phyloP scores from a whole-genome alignment of 1,284 basidiomycete species.

The Ganoderma meredithae region DNA sequence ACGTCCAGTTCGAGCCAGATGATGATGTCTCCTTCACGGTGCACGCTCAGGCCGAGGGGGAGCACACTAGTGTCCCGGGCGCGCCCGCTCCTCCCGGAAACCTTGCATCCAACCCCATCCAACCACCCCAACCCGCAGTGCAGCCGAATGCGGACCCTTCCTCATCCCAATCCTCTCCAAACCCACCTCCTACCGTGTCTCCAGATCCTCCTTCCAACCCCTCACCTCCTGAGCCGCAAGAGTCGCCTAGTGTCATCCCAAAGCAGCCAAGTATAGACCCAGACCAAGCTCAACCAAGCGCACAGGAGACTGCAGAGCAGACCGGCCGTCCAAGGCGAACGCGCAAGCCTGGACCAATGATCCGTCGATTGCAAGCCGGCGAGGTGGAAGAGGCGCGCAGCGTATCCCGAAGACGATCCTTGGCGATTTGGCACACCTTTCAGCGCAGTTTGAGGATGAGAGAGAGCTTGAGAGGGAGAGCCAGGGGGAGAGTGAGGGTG shows the following conservation, averaged over 20 bases:
- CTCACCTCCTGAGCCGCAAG: neutral
- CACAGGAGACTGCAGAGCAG: slow-evolving; percentile 10
- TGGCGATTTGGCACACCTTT: slow-evolving; percentile 5
- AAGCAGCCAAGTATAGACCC: too few species aligned
- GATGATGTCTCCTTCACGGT: neutral
- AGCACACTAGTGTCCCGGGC: slow-evolving; percentile 14
- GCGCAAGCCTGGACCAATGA: slow-evolving; percentile 10
- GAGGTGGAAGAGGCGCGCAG: slow-evolving; percentile 24
- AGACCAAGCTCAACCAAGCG: neutral
- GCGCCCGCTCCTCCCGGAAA: slow-evolving; percentile 6
- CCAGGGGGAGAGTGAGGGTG: slow-evolving; percentile 27
- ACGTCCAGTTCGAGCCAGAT: slow-evolving; percentile 36
- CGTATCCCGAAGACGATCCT: slow-evolving; percentile 14
- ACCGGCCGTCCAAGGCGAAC: slow-evolving; percentile 10
- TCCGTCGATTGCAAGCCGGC: slow-evolving; percentile 18
- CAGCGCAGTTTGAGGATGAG: slow-evolving; percentile 20
- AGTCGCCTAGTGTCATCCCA: neutral
- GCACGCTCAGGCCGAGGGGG: slow-evolving; percentile 23
- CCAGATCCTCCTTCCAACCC: neutral
- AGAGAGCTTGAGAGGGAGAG: slow-evolving; percentile 42
- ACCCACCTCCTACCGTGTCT: neutral
- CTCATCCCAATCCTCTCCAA: neutral
- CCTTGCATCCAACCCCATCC: slow-evolving; percentile 2
- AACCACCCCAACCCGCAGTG: slow-evolving; percentile 2
- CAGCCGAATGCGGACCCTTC: neutral